Evolutionary conservation across 2,329 filamentous ascomycete genomes (phyloP), one percentile per base, ranked within the genome.

Genomic region (Ustulina deusta): DNA sequence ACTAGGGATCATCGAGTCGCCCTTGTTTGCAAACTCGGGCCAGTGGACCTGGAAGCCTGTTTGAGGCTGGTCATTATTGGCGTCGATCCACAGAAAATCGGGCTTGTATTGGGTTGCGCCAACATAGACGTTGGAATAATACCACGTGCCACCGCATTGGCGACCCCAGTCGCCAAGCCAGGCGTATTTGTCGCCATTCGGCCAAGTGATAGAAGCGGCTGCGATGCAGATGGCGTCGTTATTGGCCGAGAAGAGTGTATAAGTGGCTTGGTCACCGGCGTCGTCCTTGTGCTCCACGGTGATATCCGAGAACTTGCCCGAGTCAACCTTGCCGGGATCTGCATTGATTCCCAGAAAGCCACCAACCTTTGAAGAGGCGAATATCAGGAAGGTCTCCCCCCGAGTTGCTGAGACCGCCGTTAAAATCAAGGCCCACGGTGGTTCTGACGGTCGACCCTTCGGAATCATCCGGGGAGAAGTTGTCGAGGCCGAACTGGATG

Each of bases 41-140:
- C 73, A 78, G 71, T 77, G 76, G 5, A 77, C 58, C 49, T 78
- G 76, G 58, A 78, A 78, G 3, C 73, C 75, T 1, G 72, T 77
- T 40, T 76, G 70, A n/a, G 72, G 71, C 46, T 70, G 52, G 61
- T 75, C 69, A 49, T 70, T 65, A 54, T 76, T 69, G 15, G 32
- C 61, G 66, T 75, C 72, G 40, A 77, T 71, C 75, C 74, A 77
- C 0, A 74, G 20, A 46, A 74, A 77, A 63, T 73, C 67, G 10
- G 70, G 71, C 10, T 59, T 71, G 7, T 22, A 22, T 11, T 48
- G 9, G 38, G 10, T 17, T 4, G 54, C 48, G 22, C 61, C 66
- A 20, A 77, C 44, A 44, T 63, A 69, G n/a, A 69, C 65, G 58
- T 73, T 71, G 1, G 73, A 73, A 60, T 73, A 74, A 51, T 76